These are phyloP conservation scores for Dalbergia cultrata DNA, from an alignment of 306 rosid genomes.

Conservation along the genomic window DNA sequence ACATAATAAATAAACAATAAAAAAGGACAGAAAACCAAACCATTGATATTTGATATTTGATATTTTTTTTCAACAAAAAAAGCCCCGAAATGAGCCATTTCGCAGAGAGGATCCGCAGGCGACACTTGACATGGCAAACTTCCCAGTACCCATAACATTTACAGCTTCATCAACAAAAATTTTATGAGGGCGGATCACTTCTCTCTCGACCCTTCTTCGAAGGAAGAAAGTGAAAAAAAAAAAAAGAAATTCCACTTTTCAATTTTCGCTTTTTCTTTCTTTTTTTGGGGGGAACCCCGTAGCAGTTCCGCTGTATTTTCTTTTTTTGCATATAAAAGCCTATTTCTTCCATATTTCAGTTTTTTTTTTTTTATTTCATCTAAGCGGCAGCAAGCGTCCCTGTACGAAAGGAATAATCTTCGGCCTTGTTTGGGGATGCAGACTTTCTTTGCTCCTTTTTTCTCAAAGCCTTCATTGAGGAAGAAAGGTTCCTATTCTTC, in stretches of 20 bases:
- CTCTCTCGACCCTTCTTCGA: slow-evolving; percentile 52
- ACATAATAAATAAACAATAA: slow-evolving; percentile 4
- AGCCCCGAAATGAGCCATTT: slow-evolving; percentile 47
- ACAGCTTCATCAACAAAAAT: slow-evolving; percentile 48
- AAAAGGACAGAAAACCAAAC: not conserved
- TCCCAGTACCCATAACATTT: slow-evolving; percentile 46
- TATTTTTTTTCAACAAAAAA: not conserved
- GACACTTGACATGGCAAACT: slow-evolving; percentile 6
- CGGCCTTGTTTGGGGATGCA: slow-evolving; percentile 61
- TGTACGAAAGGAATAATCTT: slow-evolving; percentile 63
- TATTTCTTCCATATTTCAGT: not conserved
- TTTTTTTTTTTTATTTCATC: slow-evolving; percentile 17
- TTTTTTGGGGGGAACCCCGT: not conserved
- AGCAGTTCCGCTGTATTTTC: not conserved
- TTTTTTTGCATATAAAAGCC: not conserved
- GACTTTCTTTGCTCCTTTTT: slow-evolving; percentile 79
- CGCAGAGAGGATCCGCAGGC: slow-evolving; percentile 53
- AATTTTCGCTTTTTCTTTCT: not conserved
- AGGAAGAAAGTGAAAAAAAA: slow-evolving; percentile 24
- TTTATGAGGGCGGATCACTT: slow-evolving; percentile 34
- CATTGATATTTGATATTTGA: not conserved
- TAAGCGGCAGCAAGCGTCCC: slow-evolving; percentile 90
- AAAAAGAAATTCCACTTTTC: not conserved
- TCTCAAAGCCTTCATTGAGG: slow-evolving; percentile 76
- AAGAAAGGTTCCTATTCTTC: slow-evolving; percentile 68